Conservation (phyloP, 2,329 filamentous ascomycete species). For the Colletotrichum tamarilloi region DNA sequence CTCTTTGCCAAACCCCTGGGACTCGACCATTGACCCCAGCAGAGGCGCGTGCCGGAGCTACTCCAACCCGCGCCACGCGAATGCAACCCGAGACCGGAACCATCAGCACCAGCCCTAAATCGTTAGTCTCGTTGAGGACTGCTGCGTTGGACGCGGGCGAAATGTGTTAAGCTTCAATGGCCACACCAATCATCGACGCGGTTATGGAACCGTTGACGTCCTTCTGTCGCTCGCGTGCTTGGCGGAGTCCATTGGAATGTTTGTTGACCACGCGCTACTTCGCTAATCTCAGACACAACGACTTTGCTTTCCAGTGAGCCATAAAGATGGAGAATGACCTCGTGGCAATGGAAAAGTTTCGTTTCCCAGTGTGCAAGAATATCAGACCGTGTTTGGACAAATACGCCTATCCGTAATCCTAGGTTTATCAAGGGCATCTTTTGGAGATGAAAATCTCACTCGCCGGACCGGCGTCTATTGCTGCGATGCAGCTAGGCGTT, state of each 20-base stretch:
- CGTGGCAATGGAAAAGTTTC: neutral
- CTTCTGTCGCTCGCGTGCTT: neutral
- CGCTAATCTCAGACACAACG: neutral
- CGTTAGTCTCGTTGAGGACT: neutral
- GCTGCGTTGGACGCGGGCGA: neutral
- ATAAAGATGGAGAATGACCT: neutral
- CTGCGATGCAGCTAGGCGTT: neutral
- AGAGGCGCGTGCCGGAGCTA: neutral
- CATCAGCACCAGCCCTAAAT: constrained; percentile 1
- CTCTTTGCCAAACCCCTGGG: neutral
- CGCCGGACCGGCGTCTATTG: neutral
- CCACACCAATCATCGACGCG: neutral
- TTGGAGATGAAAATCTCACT: neutral
- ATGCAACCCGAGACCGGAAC: neutral
- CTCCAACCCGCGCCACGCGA: constrained; percentile 2
- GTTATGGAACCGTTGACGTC: neutral
- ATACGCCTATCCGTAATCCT: too few species aligned
- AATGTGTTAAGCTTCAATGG: neutral
- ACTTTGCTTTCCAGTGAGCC: neutral
- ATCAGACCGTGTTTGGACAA: neutral
- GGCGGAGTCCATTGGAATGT: neutral
- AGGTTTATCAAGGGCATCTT: too few species aligned
- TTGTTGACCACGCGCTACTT: neutral
- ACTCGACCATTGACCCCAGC: neutral
- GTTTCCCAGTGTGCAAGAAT: neutral